Evolutionary conservation across 2,329 filamentous ascomycete genomes (phyloP), one percentile per base, ranked within the genome.

Genomic region (Apiospora hydei): DNA sequence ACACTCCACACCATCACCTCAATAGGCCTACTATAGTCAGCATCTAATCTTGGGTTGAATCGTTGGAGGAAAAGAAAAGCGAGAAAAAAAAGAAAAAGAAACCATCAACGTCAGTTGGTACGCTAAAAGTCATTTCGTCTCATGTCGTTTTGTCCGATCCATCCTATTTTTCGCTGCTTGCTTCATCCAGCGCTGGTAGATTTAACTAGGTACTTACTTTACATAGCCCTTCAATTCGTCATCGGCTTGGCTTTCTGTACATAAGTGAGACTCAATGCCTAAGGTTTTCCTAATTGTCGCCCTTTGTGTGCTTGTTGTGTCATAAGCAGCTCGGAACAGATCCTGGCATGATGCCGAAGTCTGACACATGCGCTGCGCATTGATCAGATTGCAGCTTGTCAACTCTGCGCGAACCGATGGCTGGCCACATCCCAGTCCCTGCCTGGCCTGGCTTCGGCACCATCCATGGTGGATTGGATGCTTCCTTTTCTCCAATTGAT

Each of bases 351-450:
- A 21, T 64, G 30, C 57, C 57, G 57, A 41, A 24, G 34, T 64
- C 57, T 64, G 57, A 64, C 57, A 64, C 57, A 64, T 64, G 57
- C 57, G 30, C 7, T 49, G 57, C 57, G 57, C 57, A 41, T 64
- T 64, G 57, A 64, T 64, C 57, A 64, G 21, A 41, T 64, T 64
- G 57, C 57, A 64, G 57, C 57, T 64, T 64, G 57, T 64, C 34
- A 64, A 41, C 30, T 64, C 21, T 64, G 57, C 57, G 34, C 21
- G 57, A 64, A 64, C 57, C 21, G 57, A 18, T 64, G 57, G 34
- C 34, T 64, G 41, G 18, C 57, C 13, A n/a, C 34, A 64, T 64
- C 57, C 57, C 57, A 14, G 57, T 64, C 57, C 57, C 41, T 64
- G 57, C 21, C 34, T 38, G 34, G 34, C 34, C 34, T 38, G 34